phyloP scores from a whole-genome alignment of 768 basidiomycete species.

The Phlebiopsis gigantea region DNA sequence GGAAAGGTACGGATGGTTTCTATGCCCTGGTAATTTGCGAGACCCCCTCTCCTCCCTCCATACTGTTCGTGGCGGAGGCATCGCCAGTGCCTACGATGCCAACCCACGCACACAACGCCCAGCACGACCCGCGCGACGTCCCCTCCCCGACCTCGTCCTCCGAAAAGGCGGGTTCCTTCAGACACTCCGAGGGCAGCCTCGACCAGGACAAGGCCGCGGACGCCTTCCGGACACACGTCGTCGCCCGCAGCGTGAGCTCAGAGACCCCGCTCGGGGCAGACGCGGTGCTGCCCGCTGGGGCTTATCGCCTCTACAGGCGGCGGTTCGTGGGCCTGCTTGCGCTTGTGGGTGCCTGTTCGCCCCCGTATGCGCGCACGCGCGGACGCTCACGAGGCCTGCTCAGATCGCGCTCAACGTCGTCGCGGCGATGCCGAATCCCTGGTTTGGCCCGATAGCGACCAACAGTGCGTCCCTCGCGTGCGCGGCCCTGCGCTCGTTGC shows the following conservation, averaged over 20 bases:
- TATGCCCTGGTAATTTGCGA: background rate
- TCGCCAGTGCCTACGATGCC: background rate
- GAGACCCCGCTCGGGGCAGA: background rate
- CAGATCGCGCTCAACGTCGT: conserved; percentile 61
- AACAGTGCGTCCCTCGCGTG: conserved; percentile 37
- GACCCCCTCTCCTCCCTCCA: background rate
- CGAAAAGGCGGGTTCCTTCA: background rate
- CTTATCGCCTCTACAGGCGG: conserved; percentile 63
- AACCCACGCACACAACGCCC: background rate
- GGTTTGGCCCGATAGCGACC: conserved; percentile 83
- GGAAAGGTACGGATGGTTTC: background rate
- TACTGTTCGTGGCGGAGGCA: background rate
- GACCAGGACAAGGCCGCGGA: background rate
- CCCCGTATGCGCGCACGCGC: background rate
- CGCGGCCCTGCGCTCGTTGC: background rate
- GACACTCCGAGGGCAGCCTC: background rate
- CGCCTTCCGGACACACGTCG: background rate
- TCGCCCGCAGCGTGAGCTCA: background rate
- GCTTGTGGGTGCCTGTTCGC: background rate
- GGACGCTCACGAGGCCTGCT: background rate
- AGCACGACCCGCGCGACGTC: background rate
- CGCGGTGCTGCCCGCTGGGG: background rate
- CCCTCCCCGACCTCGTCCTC: background rate
- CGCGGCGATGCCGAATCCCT: conserved; percentile 65
- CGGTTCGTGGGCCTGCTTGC: conserved; percentile 59